Percentiles rank a stretch among this genome's conserved stretches.
Conservation (phyloP, 495 filamentous ascomycete species). For the Trichoderma erinaceum region DNA sequence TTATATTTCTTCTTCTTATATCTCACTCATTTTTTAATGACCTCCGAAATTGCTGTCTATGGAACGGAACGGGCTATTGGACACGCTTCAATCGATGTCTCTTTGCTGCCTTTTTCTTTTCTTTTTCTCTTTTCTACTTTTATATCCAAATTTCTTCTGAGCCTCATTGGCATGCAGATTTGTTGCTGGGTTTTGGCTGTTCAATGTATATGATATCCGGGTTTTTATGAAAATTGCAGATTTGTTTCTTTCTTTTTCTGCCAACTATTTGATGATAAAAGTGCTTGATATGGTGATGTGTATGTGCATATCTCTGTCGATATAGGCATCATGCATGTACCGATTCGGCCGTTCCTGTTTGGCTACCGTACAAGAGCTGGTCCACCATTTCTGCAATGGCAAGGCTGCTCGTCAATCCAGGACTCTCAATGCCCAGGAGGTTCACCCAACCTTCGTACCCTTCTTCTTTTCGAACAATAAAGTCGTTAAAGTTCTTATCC, state of each 20-base stretch:
- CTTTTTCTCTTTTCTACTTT: not conserved
- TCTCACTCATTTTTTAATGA: not conserved
- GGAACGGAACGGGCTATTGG: not conserved
- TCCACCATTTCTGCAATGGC: constrained; percentile 84
- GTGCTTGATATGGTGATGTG: no score
- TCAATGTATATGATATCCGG: constrained; percentile 8
- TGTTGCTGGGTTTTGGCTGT: not conserved
- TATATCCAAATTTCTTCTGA: not conserved
- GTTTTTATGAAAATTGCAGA: not conserved
- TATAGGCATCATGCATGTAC: no score
- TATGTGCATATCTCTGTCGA: no score
- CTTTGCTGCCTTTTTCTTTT: not conserved
- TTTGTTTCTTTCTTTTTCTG: not conserved
- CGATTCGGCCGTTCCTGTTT: no score
- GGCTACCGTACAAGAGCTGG: constrained; percentile 43
- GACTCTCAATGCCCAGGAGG: constrained; percentile 89
- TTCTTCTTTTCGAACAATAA: constrained; percentile 74
- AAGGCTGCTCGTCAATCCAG: constrained; percentile 82
- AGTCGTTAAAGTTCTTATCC: constrained; percentile 70
- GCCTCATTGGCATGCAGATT: not conserved
- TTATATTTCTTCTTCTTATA: not conserved
- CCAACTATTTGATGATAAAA: not conserved
- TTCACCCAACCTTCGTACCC: constrained; percentile 86
- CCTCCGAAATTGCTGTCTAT: not conserved
- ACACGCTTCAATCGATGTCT: not conserved